phyloP scores from a whole-genome alignment of 495 filamentous ascomycete genomes.

The Xylaria telfairii region DNA sequence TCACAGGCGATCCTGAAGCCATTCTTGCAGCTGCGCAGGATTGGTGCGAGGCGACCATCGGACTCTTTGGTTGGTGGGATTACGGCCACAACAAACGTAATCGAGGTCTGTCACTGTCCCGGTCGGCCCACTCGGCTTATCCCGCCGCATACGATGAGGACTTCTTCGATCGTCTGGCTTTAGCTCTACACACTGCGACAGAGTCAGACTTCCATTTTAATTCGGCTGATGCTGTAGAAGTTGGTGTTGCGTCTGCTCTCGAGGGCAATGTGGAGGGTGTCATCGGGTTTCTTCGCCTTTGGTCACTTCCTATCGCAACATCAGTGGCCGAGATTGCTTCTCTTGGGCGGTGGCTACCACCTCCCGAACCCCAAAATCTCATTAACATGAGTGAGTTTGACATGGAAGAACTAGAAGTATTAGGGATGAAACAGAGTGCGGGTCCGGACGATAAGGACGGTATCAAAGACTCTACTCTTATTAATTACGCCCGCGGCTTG shows the following conservation, averaged over 20 bases:
- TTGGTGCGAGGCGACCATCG: slow-evolving; percentile 86
- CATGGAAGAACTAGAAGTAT: slow-evolving; percentile 61
- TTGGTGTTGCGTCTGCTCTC: slow-evolving; percentile 78
- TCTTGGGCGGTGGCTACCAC: slow-evolving; percentile 75
- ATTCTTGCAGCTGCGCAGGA: slow-evolving; percentile 75
- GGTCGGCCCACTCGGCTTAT: slow-evolving; percentile 39
- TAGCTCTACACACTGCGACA: slow-evolving; percentile 53
- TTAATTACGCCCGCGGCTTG: slow-evolving; percentile 71
- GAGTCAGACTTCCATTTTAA: slow-evolving; percentile 69
- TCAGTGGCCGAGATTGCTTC: slow-evolving; percentile 81
- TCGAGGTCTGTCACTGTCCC: slow-evolving; percentile 45
- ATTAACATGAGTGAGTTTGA: slow-evolving; percentile 54
- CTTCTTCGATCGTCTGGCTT: slow-evolving; percentile 56
- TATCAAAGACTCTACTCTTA: slow-evolving; percentile 73
- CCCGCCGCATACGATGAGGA: slow-evolving; percentile 35
- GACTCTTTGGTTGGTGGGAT: slow-evolving; percentile 87
- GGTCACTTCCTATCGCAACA: slow-evolving; percentile 77
- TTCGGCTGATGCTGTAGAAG: slow-evolving; percentile 71
- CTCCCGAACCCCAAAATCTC: slow-evolving; percentile 51
- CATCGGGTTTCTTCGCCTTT: slow-evolving; percentile 72
- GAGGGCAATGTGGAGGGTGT: slow-evolving; percentile 77
- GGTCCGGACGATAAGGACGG: slow-evolving; percentile 54
- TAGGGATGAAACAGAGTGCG: slow-evolving; percentile 53
- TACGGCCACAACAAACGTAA: slow-evolving; percentile 66
- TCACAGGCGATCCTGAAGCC: slow-evolving; percentile 71